Evolutionary conservation across 371 early-diverging fungal species (phyloP), one percentile per base, ranked within the genome.

Genomic region (Phascolomyces articulosus): DNA sequence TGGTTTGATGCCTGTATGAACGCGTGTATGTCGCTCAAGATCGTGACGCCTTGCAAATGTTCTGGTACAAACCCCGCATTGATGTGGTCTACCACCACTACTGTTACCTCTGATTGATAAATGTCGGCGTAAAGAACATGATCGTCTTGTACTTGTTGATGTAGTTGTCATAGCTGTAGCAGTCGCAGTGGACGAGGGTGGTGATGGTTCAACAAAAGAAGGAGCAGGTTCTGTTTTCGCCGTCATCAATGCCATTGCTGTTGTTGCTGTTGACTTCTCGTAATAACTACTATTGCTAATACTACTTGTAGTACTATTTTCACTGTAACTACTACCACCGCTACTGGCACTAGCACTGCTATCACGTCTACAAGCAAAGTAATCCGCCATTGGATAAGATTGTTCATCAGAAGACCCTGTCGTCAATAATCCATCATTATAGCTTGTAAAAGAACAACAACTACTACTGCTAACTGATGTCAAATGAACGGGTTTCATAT

Each of bases 1-100:
- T 2, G 86, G 85, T 41, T 82, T 83, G 21, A 74, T 76, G 2
- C 85, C 85, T 1, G 87, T 84, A 29, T 86, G 87, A 1, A 81
- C 77, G n/a, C 85, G 78, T 49, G 73, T 77, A 63, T 87, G 87
- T 9, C 87, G 78, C 41, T 81, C 77, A 10, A 81, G 72, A 55
- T 87, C 87, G 55, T 85, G 85, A 24, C 83, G 85, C 9, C 87
- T 69, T 24, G 80, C 69, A 63, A 87, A 87, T 31, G 75, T 63
- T 16, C 80, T 59, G 21, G 53, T 23, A 49, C 65, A 64, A 41
- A 41, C 40, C 2, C 47, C 59, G 28, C 65, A 64, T 58, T 64
- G 27, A 38, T 64, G 58, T 16, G 65, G 55, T 40, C 55, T 23
- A 29, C 48, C 40, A 59, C 40, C 16, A n/a, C 29, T 16, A 11